These are phyloP conservation scores for Cornus controversa DNA, from an alignment of 148 eudicot species.

Conservation along the genomic window DNA sequence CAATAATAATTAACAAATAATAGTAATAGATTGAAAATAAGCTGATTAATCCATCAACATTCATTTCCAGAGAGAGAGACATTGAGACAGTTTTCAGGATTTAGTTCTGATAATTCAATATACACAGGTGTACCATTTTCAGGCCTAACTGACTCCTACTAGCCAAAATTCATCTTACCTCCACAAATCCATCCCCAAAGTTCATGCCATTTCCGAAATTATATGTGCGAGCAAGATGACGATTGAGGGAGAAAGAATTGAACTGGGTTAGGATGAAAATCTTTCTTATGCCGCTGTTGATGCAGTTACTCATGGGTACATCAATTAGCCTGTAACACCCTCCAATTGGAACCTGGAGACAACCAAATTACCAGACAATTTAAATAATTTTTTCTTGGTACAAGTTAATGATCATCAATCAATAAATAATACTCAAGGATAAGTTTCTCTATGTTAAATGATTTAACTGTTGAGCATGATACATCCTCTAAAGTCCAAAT, in stretches of 20 bases:
- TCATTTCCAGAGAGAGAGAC: not conserved
- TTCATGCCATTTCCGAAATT: conserved; percentile 85
- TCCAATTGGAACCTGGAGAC: conserved; percentile 83
- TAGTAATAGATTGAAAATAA: no score
- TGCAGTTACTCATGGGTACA: conserved; percentile 97
- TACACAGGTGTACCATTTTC: not conserved
- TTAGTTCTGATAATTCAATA: not conserved
- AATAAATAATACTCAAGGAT: not conserved
- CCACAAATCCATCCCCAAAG: conserved; percentile 93
- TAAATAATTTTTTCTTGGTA: not conserved
- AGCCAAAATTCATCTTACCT: conserved; percentile 44
- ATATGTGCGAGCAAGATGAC: conserved; percentile 77
- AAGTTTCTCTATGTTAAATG: not conserved
- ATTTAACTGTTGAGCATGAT: not conserved
- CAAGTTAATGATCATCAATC: not conserved
- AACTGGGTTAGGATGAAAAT: conserved; percentile 91
- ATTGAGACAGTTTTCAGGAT: not conserved
- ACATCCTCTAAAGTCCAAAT: not conserved
- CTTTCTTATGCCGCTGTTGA: conserved; percentile 89
- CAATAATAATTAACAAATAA: not conserved
- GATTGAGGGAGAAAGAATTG: conserved; percentile 93
- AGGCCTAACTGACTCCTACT: not conserved
- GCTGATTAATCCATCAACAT: no score
- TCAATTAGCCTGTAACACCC: conserved; percentile 95
- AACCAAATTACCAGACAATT: not conserved